Base-by-base conservation (phyloP, 495 filamentous ascomycete genomes). In the Trichodelitschia bisporula region DNA sequence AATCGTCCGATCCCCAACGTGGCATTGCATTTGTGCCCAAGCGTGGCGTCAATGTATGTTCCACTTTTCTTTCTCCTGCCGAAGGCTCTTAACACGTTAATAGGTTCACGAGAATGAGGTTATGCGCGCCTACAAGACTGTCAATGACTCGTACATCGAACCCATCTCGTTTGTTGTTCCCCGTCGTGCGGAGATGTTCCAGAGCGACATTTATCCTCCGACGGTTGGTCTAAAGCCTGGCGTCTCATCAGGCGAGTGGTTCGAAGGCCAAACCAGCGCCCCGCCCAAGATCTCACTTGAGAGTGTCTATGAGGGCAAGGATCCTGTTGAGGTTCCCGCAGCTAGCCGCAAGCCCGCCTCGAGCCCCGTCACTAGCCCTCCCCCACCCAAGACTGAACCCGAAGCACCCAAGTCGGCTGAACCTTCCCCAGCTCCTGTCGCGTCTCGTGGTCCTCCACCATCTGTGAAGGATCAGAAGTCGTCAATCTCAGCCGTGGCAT, bases 111-210 rank as follows among this genome's bases (percentile, higher is more conserved):
- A 95, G 37, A 95, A 93, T 40, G 86, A 97, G 51, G 68, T 97
- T 18, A 77, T 90, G 58, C 69, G 86, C 35, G 83, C 75, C 26
- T 97, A 74, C 64, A 95, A 95, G 64, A 93, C 83, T 0, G 75
- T 93, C 45, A 84, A 80, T 45, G 89, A 97, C 49, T 51, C 59
- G 6, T 90, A 89, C 49, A 79, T 97, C 42, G 84, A 97, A 46
- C 86, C 86, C 6, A 73, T 97, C 43, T 92, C 89, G 0, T 97
- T 97, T 54, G 84, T 91, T 32, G 86, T 93, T 0, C 89, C 89
- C 29, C 74, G 86, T 17, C 64, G 82, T 23, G 77, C 86, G n/a
- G 86, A 97, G 53, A 77, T 70, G 28, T 97, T 95, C 66, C 86
- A 97, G 55, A 77, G 77, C 29, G 86, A 97, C 44, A 93, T 97